Conservation (phyloP, 1,139 yeast species). For the Scheffersomyces parashehatae region DNA sequence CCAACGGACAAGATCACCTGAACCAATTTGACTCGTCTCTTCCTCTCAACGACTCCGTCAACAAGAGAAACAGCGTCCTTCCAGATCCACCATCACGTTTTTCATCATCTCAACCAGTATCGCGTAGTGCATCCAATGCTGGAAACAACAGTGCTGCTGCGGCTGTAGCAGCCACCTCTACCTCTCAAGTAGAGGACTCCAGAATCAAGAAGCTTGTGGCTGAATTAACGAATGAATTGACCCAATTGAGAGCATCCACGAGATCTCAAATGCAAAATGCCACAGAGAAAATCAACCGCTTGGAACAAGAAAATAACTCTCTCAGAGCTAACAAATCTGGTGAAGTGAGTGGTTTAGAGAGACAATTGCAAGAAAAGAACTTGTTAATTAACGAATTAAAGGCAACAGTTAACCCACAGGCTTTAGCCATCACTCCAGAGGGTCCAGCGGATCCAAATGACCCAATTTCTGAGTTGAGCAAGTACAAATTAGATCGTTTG, state of each 20-base stretch:
- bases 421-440: slow-evolving; percentile 26
- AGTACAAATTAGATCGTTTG: slow-evolving; percentile 42
- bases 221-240: slow-evolving; percentile 50
- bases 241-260: slow-evolving; percentile 45
- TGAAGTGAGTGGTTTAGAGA: slow-evolving; percentile 18
- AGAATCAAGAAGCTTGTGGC: slow-evolving; percentile 36
- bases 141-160: background rate
- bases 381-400: slow-evolving; percentile 37
- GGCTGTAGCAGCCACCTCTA: background rate
- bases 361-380: slow-evolving; percentile 35
- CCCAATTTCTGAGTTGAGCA: slow-evolving; percentile 36
- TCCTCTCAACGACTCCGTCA: background rate
- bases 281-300: slow-evolving; percentile 45
- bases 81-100: background rate
- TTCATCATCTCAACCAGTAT: background rate
- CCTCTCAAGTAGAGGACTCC: slow-evolving; percentile 18
- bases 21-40: too few relatives aligned
- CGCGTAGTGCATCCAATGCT: slow-evolving; percentile 2
- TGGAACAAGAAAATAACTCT: slow-evolving; percentile 45
- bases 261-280: slow-evolving; percentile 55
- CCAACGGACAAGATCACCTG: too few relatives aligned
- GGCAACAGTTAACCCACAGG: slow-evolving; percentile 33
- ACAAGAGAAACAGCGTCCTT: background rate
- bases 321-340: slow-evolving; percentile 21
- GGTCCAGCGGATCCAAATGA: slow-evolving; percentile 12